Base-by-base conservation (phyloP, 441 rosid species). In the Rhodomyrtus psidioides region DNA sequence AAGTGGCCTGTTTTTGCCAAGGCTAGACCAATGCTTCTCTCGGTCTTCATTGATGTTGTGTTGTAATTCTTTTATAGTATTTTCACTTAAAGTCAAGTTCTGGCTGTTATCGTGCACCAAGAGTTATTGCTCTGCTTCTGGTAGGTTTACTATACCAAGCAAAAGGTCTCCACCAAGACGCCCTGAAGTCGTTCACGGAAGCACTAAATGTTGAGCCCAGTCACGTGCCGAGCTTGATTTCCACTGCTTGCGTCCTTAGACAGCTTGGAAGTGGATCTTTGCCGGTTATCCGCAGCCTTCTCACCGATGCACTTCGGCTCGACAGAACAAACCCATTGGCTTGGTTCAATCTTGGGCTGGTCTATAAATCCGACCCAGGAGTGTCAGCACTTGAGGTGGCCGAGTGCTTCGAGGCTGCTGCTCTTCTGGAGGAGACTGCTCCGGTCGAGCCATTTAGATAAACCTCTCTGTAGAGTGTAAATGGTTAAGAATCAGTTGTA, bases 361-460 rank as follows among this genome's bases (percentile, higher is more conserved):
- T 94, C 82, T 91, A 90, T 83, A 93, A 88, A 91, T 87, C 90
- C 0, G 95, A 93, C 87, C 93, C 90, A 10, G 84, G 89, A 12
- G 74, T 91, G 19, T 91, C 94, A 0, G 88, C 96, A 51, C 87
- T 82, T 27, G 99, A 95, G 89, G 99, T 98, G 2, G 93, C 93
- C 0, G 98, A 94, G 55, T 97, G 97, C 88, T 94, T 96, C 42
- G 89, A 93, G 89, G 96, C 97, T 14, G 99, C 97, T 3, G 90
- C 94, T 26, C 58, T 92, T 58, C 87, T 95, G 21, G 94, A 94
- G 90, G 96, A 94, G 79, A 85, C 97, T 3, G 92, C 91, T n/a
- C 99, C 99, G 1, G 90, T 93, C 23, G 96, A 96, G 88, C 95
- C 98, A 46, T 96, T 95, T 89, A 94, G 98, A 94, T 93, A 89